A percentile compares a stretch with the other conserved stretches of the same genome.
Evolutionary conservation across 805 yeast genomes (phyloP).

Genomic region (Zygoascus flipseniorum): DNA sequence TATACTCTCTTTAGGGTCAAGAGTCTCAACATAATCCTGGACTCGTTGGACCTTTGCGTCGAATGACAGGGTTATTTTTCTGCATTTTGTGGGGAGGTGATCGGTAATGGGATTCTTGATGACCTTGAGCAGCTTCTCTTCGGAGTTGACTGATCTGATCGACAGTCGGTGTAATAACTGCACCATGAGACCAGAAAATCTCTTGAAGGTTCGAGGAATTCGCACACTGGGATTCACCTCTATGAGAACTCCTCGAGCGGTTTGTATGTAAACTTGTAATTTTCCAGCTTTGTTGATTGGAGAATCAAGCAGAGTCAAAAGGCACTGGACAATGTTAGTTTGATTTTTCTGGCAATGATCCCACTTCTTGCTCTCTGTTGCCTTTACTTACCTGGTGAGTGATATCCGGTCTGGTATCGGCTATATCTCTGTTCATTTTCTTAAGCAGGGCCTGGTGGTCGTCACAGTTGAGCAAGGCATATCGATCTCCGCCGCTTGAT

Average conservation of each 20-base stretch:
- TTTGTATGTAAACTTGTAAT: constrained; percentile 91
- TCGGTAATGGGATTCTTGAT: constrained; percentile 96
- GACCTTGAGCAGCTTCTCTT: constrained; percentile 86
- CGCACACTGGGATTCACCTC: constrained; percentile 96
- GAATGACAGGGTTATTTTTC: constrained; percentile 83
- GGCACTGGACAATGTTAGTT: constrained; percentile 42
- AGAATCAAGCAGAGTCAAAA: constrained; percentile 88
- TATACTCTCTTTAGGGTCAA: constrained; percentile 84
- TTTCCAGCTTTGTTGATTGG: constrained; percentile 97
- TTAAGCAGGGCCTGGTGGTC: constrained; percentile 94
- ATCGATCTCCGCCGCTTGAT: constrained; percentile 80
- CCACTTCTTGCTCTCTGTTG: too few species aligned
- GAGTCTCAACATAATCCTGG: constrained; percentile 72
- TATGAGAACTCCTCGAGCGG: constrained; percentile 87
- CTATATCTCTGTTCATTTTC: constrained; percentile 94
- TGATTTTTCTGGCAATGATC: too few species aligned
- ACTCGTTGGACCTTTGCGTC: constrained; percentile 85
- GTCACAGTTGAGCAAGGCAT: constrained; percentile 90
- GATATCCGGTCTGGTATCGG: constrained; percentile 98
- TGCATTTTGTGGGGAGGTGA: constrained; percentile 92
- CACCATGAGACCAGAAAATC: constrained; percentile 97
- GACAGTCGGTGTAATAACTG: constrained; percentile 88
- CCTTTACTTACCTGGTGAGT: constrained; percentile 54
- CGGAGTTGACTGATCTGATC: constrained; percentile 89
- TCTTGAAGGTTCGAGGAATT: constrained; percentile 95